Percentiles rank a stretch among this genome's conserved stretches.
phyloP scores from a whole-genome alignment of 805 yeast genomes.

The Kodamaea nitidulidarum region DNA sequence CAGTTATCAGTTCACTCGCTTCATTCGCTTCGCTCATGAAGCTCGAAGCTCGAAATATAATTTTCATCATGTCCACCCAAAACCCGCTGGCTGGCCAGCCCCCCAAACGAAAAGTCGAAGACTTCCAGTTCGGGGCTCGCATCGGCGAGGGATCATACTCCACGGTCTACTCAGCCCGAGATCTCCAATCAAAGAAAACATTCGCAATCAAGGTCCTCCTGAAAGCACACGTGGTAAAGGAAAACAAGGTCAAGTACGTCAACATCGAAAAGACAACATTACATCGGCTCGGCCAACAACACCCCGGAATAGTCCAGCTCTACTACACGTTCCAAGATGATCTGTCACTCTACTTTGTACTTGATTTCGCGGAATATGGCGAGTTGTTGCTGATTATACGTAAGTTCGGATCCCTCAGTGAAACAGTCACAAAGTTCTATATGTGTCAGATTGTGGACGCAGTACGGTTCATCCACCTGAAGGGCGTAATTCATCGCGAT shows the following conservation, averaged over 20 bases:
- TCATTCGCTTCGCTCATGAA: no score
- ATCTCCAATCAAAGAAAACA: slow-evolving; percentile 64
- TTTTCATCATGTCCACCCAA: no score
- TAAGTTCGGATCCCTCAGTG: slow-evolving; percentile 72
- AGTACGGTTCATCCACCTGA: slow-evolving; percentile 79
- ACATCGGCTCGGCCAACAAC: slow-evolving; percentile 76
- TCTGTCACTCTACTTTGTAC: slow-evolving; percentile 78
- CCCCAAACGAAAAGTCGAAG: slow-evolving; percentile 56
- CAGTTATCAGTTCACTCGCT: no score
- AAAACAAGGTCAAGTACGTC: slow-evolving; percentile 91
- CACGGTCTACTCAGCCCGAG: slow-evolving; percentile 84
- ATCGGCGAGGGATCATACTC: slow-evolving; percentile 97
- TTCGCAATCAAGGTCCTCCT: slow-evolving; percentile 91
- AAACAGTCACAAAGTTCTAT: slow-evolving; percentile 72
- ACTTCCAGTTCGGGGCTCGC: slow-evolving; percentile 82
- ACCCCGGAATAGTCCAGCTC: slow-evolving; percentile 90
- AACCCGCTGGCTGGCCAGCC: not conserved
- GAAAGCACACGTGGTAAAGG: slow-evolving; percentile 89
- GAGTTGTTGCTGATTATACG: slow-evolving; percentile 79
- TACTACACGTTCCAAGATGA: slow-evolving; percentile 95
- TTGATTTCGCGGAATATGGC: slow-evolving; percentile 95
- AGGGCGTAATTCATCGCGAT: slow-evolving; percentile 90
- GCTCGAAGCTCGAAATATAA: no score
- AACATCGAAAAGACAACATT: slow-evolving; percentile 90
- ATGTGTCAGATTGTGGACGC: slow-evolving; percentile 88